phyloP scores from a whole-genome alignment of 2,329 filamentous ascomycete species.

The Trichothecium roseum region DNA sequence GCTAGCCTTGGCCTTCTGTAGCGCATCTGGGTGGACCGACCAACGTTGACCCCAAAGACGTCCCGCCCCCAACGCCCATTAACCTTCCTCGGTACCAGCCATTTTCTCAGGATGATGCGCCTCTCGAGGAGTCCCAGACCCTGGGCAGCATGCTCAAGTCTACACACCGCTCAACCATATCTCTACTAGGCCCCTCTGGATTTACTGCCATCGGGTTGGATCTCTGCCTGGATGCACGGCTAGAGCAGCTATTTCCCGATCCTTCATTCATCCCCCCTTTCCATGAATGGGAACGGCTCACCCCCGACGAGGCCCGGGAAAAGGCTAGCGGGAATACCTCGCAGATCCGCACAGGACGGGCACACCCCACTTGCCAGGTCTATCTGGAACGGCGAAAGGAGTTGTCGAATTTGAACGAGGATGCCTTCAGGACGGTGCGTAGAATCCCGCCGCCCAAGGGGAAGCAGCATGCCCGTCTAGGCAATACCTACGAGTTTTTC shows the following conservation, averaged over 20 bases:
- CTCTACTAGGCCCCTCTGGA: slow-evolving; percentile 28
- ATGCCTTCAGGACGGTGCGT: slow-evolving; percentile 51
- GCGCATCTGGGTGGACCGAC: slow-evolving; percentile 5
- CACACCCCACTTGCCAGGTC: slow-evolving; percentile 45
- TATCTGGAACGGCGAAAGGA: slow-evolving; percentile 50
- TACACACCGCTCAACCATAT: slow-evolving; percentile 35
- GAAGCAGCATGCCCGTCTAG: slow-evolving; percentile 42
- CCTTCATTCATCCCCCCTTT: slow-evolving; percentile 42
- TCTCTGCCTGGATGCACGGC: slow-evolving; percentile 37
- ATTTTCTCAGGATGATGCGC: slow-evolving; percentile 19
- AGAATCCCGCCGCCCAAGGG: slow-evolving; percentile 45
- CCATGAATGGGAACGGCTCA: slow-evolving; percentile 37
- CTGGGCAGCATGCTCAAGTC: slow-evolving; percentile 41
- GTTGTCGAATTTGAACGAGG: slow-evolving; percentile 43
- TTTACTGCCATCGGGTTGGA: slow-evolving; percentile 49
- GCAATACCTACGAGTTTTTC: slow-evolving; percentile 57
- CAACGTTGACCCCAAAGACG: slow-evolving; percentile 34
- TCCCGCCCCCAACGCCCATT: slow-evolving; percentile 47
- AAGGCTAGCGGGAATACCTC: slow-evolving; percentile 36
- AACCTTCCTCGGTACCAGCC: slow-evolving; percentile 36
- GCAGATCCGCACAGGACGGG: slow-evolving; percentile 40
- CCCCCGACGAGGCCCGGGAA: slow-evolving; percentile 36
- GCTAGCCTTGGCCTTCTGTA: no score
- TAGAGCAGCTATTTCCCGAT: slow-evolving; percentile 43
- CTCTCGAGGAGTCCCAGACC: slow-evolving; percentile 19